These are phyloP conservation scores for Borovskyia barvae DNA, from an alignment of 208 protist genomes.

Conservation along the genomic window DNA sequence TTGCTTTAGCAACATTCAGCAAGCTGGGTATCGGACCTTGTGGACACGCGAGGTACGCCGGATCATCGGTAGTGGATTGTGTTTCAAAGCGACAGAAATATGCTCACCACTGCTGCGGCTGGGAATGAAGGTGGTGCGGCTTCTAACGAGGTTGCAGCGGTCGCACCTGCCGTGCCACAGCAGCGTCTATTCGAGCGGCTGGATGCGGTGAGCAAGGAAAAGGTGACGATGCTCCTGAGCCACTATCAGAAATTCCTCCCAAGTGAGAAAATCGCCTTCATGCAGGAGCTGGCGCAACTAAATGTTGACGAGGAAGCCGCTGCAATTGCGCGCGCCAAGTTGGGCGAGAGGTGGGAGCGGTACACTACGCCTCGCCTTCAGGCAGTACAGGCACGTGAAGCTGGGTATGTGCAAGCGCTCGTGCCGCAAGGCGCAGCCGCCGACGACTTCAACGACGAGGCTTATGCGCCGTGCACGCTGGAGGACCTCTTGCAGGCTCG, in stretches of 20 bases:
- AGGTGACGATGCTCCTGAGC: slow-evolving; percentile 46
- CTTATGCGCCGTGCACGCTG: slow-evolving; percentile 13
- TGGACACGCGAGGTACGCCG: too few relatives aligned
- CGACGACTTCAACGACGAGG: background rate
- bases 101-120: background rate
- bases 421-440: background rate
- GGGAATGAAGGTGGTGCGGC: too few relatives aligned
- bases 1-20: too few relatives aligned
- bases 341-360: slow-evolving; percentile 8
- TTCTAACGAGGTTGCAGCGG: background rate
- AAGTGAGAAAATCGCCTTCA: slow-evolving; percentile 48
- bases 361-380: slow-evolving; percentile 42
- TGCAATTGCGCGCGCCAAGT: background rate
- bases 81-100: background rate
- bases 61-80: too few relatives aligned
- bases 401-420: slow-evolving; percentile 29
- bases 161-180: background rate
- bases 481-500: slow-evolving; percentile 18
- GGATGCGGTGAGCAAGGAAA: slow-evolving; percentile 53
- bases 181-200: slow-evolving; percentile 49
- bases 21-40: too few relatives aligned
- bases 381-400: slow-evolving; percentile 49
- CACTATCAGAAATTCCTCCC: slow-evolving; percentile 43
- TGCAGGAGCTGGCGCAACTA: slow-evolving; percentile 45
- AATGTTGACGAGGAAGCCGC: slow-evolving; percentile 20